phyloP scores from a whole-genome alignment of 139 green algal genomes.

The Nannochloris sp. region DNA sequence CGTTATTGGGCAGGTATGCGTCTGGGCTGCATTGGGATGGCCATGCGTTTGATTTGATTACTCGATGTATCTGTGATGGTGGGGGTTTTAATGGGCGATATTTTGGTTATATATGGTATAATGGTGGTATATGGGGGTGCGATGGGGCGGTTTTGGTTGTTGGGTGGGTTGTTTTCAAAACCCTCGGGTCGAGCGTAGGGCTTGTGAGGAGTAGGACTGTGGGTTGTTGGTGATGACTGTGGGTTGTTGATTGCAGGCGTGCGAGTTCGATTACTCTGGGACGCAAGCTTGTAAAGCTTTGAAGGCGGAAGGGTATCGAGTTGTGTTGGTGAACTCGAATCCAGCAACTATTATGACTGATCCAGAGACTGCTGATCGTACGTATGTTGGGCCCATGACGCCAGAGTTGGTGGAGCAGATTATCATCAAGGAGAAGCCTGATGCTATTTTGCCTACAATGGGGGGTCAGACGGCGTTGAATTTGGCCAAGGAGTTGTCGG shows the following conservation, averaged over 20 bases:
- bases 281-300: slow-evolving; percentile 98
- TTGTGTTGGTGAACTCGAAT: slow-evolving; percentile 98
- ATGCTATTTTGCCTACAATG: slow-evolving; percentile 98
- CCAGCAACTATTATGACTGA: slow-evolving; percentile 99
- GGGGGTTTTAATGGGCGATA: no score
- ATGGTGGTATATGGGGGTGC: no score
- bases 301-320: slow-evolving; percentile 88
- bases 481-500: slow-evolving; percentile 85
- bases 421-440: slow-evolving; percentile 72
- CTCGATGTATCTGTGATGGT: neutral
- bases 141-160: neutral
- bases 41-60: neutral
- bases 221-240: no score
- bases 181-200: no score
- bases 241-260: slow-evolving; percentile 57
- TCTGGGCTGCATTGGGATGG: neutral
- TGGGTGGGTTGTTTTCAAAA: no score
- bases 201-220: no score
- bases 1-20: slow-evolving; percentile 88
- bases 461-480: slow-evolving; percentile 97
- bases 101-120: no score
- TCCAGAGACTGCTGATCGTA: slow-evolving; percentile 90
- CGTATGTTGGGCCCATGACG: slow-evolving; percentile 98
- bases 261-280: slow-evolving; percentile 99
- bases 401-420: slow-evolving; percentile 83